Evolutionary conservation across 179 eudicot genomes (phyloP).

Genomic region (Pouteria campechiana): DNA sequence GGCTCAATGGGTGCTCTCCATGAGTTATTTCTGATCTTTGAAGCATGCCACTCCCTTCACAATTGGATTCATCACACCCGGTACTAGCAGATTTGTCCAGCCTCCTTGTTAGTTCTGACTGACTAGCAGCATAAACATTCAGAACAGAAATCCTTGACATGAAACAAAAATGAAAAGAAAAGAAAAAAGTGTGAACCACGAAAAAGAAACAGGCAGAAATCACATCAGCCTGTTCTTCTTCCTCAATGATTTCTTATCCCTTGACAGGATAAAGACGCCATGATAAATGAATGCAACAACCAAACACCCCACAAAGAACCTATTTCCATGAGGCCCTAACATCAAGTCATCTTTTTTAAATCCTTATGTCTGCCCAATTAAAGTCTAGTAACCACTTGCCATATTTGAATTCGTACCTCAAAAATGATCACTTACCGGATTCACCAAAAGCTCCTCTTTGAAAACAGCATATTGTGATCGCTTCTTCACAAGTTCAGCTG

Average conservation of each 20-base stretch:
- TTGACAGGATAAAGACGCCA: too few species aligned
- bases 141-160: too few species aligned
- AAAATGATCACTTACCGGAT: constrained; percentile 55
- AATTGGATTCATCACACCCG: constrained; percentile 32
- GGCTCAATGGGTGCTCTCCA: constrained; percentile 95
- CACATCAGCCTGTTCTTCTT: too few species aligned
- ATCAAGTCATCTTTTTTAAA: too few species aligned
- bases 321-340: not conserved
- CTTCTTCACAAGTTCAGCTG: constrained; percentile 77
- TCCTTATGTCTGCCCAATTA: too few species aligned
- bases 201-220: too few species aligned
- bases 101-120: constrained; percentile 92
- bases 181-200: too few species aligned
- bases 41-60: constrained; percentile 44
- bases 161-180: too few species aligned
- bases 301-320: not conserved
- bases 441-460: constrained; percentile 88
- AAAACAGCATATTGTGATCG: constrained; percentile 73
- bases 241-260: too few species aligned
- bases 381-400: too few species aligned
- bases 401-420: too few species aligned
- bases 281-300: too few species aligned
- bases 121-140: constrained; percentile 76
- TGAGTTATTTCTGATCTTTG: constrained; percentile 68
- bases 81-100: constrained; percentile 40